Base-by-base conservation (phyloP, 2,329 filamentous ascomycete species). In the Aspergillus niger region DNA sequence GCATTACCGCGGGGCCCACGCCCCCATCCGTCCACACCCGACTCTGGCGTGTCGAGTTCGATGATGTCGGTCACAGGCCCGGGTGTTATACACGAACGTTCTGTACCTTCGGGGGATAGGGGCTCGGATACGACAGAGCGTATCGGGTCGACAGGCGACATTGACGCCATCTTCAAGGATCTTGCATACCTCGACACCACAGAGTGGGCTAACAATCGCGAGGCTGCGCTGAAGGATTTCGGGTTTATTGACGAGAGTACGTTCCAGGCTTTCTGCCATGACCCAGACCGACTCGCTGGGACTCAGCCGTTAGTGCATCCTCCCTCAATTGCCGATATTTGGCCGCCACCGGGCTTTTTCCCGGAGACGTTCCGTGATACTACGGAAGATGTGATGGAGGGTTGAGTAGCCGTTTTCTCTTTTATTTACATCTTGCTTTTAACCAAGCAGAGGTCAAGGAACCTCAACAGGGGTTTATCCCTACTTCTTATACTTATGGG, bases 151-250 rank as follows among this genome's bases (percentile, higher is more conserved):
- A 66, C 58, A 36, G 61, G 66, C 24, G 76, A 79, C 36, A 68
- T 80, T 15, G 78, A 81, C 57, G 76, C 77, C 7, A 77, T 80
- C 30, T 80, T 80, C 64, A 76, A 79, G 59, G 78, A 80, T 47
- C 71, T 80, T 50, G 77, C 77, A 36, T 77, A 80, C 65, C 72
- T 80, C 6, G 78, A 80, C 59, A 79, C 77, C 5, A 80, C 75
- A 26, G 77, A 80, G 57, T 80, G 77, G 77, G 70, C 76, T 2
- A 74, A 65, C 30, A 77, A 71, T 58, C 75, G 77, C 51, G 74
- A 78, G 62, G 75, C 77, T 24, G 75, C 73, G 0, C 65, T 80
- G 30, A 77, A 74, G 58, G 77, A 80, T 43, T 80, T 80, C 62
- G 77, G 77, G 0, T 80, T 80, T 52, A 63, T 76, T n/a, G 77